Percentiles rank a stretch among this genome's conserved stretches.
phyloP scores from a whole-genome alignment of 345 rosid species.

The Jatropha curcas region DNA sequence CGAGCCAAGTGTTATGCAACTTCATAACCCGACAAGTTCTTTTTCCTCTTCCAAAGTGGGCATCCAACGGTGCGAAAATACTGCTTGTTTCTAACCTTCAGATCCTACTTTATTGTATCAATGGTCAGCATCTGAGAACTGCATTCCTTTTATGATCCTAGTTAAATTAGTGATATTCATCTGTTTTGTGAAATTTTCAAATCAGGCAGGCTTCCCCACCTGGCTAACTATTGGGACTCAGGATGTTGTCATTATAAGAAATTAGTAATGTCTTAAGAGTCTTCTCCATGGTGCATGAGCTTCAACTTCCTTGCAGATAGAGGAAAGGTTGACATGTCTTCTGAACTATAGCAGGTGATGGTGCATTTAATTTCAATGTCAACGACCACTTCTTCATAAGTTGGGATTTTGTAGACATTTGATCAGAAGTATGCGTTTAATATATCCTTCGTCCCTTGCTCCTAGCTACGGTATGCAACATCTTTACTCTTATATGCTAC shows the following conservation, averaged over 20 bases:
- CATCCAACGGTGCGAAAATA: neutral
- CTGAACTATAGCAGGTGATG: slow-evolving; percentile 55
- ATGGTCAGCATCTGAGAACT: neutral
- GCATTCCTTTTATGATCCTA: neutral
- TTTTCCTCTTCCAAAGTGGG: neutral
- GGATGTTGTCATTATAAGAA: slow-evolving; percentile 69
- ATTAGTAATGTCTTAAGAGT: slow-evolving; percentile 48
- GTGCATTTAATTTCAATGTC: too few species aligned
- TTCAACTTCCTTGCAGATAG: slow-evolving; percentile 64
- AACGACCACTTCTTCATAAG: too few species aligned
- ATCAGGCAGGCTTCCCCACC: slow-evolving; percentile 57
- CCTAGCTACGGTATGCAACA: neutral
- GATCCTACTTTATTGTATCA: neutral
- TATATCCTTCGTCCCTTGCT: neutral
- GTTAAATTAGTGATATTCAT: slow-evolving; percentile 1
- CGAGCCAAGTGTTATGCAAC: too few species aligned
- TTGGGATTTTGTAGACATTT: too few species aligned
- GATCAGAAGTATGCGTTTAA: neutral
- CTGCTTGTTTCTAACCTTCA: neutral
- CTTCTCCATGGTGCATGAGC: slow-evolving; percentile 68
- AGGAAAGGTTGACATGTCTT: slow-evolving; percentile 47
- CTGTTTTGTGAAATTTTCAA: neutral
- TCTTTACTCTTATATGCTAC: neutral
- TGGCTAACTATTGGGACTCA: slow-evolving; percentile 77
- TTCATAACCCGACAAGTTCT: neutral